Percentiles rank a stretch among this genome's conserved stretches.
phyloP scores from a whole-genome alignment of 2,329 filamentous ascomycete species.

The Plectosphaerella sp. region DNA sequence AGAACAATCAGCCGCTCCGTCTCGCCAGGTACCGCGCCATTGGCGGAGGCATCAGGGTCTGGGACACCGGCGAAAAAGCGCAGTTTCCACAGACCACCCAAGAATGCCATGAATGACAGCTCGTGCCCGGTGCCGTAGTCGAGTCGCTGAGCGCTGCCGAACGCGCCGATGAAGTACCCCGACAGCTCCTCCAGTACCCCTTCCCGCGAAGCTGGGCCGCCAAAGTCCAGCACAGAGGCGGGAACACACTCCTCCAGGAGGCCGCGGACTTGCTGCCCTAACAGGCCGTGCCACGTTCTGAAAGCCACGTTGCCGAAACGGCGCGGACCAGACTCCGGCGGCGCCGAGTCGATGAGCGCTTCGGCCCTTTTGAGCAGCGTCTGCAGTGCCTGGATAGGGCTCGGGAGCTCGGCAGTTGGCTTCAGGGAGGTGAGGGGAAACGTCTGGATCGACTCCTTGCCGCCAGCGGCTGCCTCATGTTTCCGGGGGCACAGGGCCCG shows the following conservation, averaged over 20 bases:
- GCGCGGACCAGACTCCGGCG: conserved; percentile 79
- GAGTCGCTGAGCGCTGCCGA: conserved; percentile 82
- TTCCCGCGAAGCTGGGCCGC: conserved; percentile 11
- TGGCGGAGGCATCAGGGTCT: background rate
- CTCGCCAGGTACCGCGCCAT: conserved; percentile 30
- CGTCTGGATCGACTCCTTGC: conserved; percentile 38
- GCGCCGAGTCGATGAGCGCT: conserved; percentile 68
- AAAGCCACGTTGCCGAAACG: conserved; percentile 93
- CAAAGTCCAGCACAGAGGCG: conserved; percentile 10
- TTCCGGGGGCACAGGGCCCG: conserved; percentile 74
- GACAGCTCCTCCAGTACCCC: conserved; percentile 18
- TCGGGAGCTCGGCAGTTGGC: conserved; percentile 35
- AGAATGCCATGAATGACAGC: conserved; percentile 87
- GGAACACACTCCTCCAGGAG: conserved; percentile 38
- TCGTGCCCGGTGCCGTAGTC: conserved; percentile 98
- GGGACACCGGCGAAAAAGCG: conserved; percentile 55
- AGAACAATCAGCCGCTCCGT: conserved; percentile 78
- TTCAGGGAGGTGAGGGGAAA: conserved; percentile 37
- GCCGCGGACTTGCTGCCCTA: conserved; percentile 55
- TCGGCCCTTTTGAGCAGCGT: conserved; percentile 61
- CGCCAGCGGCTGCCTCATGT: conserved; percentile 24
- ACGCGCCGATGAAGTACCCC: conserved; percentile 74
- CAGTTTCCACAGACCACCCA: conserved; percentile 88
- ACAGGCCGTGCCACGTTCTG: conserved; percentile 71
- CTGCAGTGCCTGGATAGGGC: conserved; percentile 61